Evolutionary conservation across 768 basidiomycete species (phyloP).

Genomic region (Auriscalpium vulgare): DNA sequence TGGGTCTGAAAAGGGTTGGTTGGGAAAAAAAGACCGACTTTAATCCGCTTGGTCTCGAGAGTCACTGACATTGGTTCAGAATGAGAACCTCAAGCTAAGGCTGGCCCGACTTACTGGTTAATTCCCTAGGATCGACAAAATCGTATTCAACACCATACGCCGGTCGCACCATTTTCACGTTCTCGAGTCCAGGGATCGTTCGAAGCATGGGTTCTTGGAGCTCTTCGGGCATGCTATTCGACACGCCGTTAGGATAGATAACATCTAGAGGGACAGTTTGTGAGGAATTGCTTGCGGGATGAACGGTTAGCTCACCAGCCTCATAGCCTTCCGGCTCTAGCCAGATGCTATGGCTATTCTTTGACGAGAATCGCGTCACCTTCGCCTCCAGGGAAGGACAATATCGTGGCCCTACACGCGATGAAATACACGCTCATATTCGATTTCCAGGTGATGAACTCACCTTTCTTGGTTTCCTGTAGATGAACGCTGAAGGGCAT

Average conservation of each 20-base stretch:
- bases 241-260: conserved; percentile 87
- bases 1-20: too few relatives aligned
- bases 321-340: conserved; percentile 90
- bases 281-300: too few relatives aligned
- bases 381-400: conserved; percentile 90
- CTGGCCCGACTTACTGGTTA: conserved; percentile 44
- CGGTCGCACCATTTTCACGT: conserved; percentile 73
- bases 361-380: conserved; percentile 69
- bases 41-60: conserved; percentile 78
- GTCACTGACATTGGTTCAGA: conserved; percentile 41
- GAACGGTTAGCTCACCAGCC: conserved; percentile 41
- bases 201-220: conserved; percentile 77
- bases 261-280: conserved; percentile 40
- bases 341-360: conserved; percentile 70
- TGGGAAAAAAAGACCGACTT: conserved; percentile 28
- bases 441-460: not conserved
- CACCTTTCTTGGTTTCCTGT: conserved; percentile 82
- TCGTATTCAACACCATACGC: conserved; percentile 95
- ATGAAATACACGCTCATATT: not conserved
- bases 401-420: conserved; percentile 67
- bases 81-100: not conserved
- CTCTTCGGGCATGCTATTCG: conserved; percentile 82
- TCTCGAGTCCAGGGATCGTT: conserved; percentile 78
- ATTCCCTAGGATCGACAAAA: conserved; percentile 78
- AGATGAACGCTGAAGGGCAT: conserved; percentile 78